Conservation (phyloP, 2,329 filamentous ascomycete genomes). For the Pezicula carpinea region DNA sequence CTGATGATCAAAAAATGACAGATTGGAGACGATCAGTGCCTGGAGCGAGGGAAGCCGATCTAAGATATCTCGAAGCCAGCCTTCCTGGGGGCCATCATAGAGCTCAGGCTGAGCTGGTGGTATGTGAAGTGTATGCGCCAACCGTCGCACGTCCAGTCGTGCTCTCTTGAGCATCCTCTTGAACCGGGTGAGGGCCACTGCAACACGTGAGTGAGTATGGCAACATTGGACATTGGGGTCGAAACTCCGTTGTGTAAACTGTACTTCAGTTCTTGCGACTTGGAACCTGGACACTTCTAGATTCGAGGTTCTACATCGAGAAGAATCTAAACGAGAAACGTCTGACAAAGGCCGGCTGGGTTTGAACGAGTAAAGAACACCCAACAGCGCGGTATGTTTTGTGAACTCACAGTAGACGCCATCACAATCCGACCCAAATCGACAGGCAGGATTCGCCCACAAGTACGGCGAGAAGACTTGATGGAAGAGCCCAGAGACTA, state of each 20-base stretch:
- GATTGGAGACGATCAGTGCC: slow-evolving; percentile 14
- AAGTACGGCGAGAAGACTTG: slow-evolving; percentile 13
- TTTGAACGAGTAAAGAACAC: background rate
- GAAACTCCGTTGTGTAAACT: background rate
- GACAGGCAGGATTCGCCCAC: slow-evolving; percentile 15
- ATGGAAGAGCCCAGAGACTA: slow-evolving; percentile 16
- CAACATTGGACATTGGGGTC: too few relatives aligned
- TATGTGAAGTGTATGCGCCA: slow-evolving; percentile 16
- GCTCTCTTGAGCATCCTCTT: slow-evolving; percentile 13
- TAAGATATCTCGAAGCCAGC: slow-evolving; percentile 17
- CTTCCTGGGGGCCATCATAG: slow-evolving; percentile 15
- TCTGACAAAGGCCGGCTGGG: background rate
- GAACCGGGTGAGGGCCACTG: slow-evolving; percentile 15
- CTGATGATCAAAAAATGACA: slow-evolving; percentile 18
- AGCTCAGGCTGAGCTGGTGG: slow-evolving; percentile 17
- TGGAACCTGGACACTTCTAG: too few relatives aligned
- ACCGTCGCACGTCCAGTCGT: slow-evolving; percentile 11
- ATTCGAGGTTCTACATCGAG: background rate
- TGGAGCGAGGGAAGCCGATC: slow-evolving; percentile 15
- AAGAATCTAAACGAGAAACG: background rate
- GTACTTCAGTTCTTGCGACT: background rate
- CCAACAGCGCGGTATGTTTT: too few relatives aligned
- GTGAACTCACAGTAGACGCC: slow-evolving; percentile 15
- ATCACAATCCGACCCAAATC: slow-evolving; percentile 16
- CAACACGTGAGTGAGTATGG: slow-evolving; percentile 1